Conservation (phyloP, 2,329 filamentous ascomycete species). For the Ambrosiella cleistominuta region DNA sequence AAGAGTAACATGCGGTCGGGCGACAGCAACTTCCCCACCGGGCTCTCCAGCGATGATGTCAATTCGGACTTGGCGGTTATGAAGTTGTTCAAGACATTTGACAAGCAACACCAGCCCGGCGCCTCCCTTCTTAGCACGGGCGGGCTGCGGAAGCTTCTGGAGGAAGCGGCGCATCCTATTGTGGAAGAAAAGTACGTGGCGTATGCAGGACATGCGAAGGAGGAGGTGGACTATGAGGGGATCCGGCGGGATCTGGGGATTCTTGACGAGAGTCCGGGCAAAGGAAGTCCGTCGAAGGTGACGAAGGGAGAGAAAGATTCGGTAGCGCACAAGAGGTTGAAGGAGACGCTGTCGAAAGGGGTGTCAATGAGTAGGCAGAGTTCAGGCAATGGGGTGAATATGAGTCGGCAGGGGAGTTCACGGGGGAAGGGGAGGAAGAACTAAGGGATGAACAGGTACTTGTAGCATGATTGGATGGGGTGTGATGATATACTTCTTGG, state of each 20-base stretch:
- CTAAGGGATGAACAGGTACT: constrained; percentile 12
- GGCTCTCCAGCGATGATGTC: constrained; percentile 34
- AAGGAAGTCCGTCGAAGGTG: constrained; percentile 9
- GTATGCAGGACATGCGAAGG: constrained; percentile 26
- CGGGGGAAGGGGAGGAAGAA: constrained; percentile 28
- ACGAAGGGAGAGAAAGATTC: constrained; percentile 14
- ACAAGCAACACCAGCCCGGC: constrained; percentile 33
- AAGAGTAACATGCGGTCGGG: constrained; percentile 36
- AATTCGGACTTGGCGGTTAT: constrained; percentile 39
- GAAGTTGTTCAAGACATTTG: constrained; percentile 39
- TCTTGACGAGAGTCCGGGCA: constrained; percentile 23
- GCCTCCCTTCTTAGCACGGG: constrained; percentile 37
- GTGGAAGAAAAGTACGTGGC: constrained; percentile 31
- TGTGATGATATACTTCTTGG: neutral
- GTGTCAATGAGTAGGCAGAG: constrained; percentile 39
- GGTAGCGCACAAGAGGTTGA: constrained; percentile 23
- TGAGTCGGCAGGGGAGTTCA: constrained; percentile 37
- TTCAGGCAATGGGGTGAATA: constrained; percentile 35
- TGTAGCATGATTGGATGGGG: neutral
- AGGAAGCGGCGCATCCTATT: constrained; percentile 33
- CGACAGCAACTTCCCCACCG: constrained; percentile 38
- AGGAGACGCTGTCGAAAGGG: constrained; percentile 29
- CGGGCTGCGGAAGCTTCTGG: constrained; percentile 37
- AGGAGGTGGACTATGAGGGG: constrained; percentile 28
- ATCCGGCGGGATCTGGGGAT: constrained; percentile 34